Percentiles rank a stretch among this genome's conserved stretches.
Evolutionary conservation across 805 yeast species (phyloP).

Genomic region (Kodamaea kaohsiungensis): DNA sequence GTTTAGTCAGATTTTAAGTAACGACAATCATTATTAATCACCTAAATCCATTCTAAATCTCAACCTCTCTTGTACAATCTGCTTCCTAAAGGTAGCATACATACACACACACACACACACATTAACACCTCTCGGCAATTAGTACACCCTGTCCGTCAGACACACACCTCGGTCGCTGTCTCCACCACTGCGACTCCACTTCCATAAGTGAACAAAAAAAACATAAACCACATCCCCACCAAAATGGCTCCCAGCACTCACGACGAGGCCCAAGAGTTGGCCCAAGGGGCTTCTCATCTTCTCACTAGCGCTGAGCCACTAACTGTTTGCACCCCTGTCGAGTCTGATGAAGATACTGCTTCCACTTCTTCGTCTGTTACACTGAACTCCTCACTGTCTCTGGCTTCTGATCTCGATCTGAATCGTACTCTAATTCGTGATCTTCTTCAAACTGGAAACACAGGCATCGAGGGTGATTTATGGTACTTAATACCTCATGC

Average conservation of each 20-base stretch:
- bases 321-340: not conserved
- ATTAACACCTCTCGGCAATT: too few relatives aligned
- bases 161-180: not conserved
- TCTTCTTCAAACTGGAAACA: conserved; percentile 16
- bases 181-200: not conserved
- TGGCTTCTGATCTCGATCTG: conserved; percentile 5
- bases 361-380: not conserved
- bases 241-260: conserved; percentile 1
- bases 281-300: not conserved
- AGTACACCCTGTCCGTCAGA: not conserved
- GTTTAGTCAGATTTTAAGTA: too few relatives aligned
- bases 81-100: too few relatives aligned
- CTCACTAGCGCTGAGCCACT: not conserved
- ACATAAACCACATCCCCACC: not conserved
- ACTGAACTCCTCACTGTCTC: conserved; percentile 3
- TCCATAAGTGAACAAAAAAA: not conserved
- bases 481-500: conserved; percentile 50
- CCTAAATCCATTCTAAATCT: too few relatives aligned
- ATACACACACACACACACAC: not conserved
- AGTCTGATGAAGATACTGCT: not conserved
- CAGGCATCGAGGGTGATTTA: conserved; percentile 46
- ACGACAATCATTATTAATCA: too few relatives aligned
- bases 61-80: too few relatives aligned
- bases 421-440: conserved; percentile 22
- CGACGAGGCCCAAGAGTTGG: conserved; percentile 1